These are phyloP conservation scores for Chrysopogon serrulatus DNA, from an alignment of 176 grass and related monocot species.

Conservation along the genomic window DNA sequence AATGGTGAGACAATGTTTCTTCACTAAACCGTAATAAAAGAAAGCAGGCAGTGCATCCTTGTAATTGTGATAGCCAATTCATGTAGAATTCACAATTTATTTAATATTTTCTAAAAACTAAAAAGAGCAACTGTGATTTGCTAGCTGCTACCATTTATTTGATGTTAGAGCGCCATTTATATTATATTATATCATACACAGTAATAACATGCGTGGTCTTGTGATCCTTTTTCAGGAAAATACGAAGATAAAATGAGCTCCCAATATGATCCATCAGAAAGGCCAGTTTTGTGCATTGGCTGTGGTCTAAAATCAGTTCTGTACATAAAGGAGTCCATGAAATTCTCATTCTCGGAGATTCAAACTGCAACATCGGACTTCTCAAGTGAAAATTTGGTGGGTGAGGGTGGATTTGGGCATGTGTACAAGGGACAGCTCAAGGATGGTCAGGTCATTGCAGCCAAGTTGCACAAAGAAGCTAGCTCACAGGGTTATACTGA, in stretches of 20 bases:
- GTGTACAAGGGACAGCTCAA: constrained; percentile 76
- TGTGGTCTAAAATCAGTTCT: constrained; percentile 61
- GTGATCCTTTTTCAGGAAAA: constrained; percentile 30
- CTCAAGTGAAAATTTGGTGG: constrained; percentile 51
- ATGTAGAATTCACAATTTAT: background rate
- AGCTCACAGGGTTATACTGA: constrained; percentile 68
- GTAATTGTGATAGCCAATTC: background rate
- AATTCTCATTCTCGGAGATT: constrained; percentile 63
- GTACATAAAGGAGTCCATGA: constrained; percentile 77
- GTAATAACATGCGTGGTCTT: background rate
- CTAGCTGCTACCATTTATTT: background rate
- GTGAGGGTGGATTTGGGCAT: constrained; percentile 68
- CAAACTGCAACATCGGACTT: constrained; percentile 63
- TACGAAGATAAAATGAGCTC: constrained; percentile 19
- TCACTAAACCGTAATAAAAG: background rate
- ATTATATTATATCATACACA: background rate
- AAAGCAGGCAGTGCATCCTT: background rate
- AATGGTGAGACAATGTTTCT: constrained; percentile 42
- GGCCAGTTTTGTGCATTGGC: constrained; percentile 50
- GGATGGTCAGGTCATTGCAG: constrained; percentile 68
- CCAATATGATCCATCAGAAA: constrained; percentile 42
- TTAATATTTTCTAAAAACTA: background rate
- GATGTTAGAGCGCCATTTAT: background rate
- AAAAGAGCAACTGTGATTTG: background rate
- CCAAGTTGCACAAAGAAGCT: constrained; percentile 62